phyloP scores from a whole-genome alignment of 768 basidiomycete species.

The Heimioporus sp. region DNA sequence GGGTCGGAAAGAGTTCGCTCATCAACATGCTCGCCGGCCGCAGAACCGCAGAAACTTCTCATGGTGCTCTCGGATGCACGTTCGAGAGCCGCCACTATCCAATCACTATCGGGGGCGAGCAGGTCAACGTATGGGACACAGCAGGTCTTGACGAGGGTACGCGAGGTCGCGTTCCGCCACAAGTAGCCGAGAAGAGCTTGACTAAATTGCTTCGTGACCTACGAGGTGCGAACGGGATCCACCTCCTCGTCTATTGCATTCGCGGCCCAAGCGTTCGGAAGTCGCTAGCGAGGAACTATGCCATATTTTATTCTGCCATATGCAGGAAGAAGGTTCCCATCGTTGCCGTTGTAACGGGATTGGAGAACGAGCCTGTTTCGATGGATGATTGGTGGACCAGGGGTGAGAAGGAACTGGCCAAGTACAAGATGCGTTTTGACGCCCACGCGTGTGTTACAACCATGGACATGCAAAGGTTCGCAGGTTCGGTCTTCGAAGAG shows the following conservation, averaged over 20 bases:
- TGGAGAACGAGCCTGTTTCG: slow-evolving; percentile 31
- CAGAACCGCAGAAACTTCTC: slow-evolving; percentile 30
- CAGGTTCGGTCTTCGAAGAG: slow-evolving; percentile 14
- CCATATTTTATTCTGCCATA: slow-evolving; percentile 29
- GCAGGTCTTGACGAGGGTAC: slow-evolving; percentile 30
- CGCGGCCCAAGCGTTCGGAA: slow-evolving; percentile 28
- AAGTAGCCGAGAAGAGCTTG: slow-evolving; percentile 26
- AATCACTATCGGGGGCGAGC: slow-evolving; percentile 14
- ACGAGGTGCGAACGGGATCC: slow-evolving; percentile 25
- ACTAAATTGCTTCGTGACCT: slow-evolving; percentile 32
- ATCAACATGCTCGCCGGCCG: slow-evolving; percentile 39
- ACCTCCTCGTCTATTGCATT: slow-evolving; percentile 33
- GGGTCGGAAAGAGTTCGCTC: slow-evolving; percentile 42
- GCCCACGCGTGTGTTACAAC: slow-evolving; percentile 44
- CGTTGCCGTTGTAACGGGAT: slow-evolving; percentile 30
- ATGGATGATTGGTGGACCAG: slow-evolving; percentile 40
- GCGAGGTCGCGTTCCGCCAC: slow-evolving; percentile 21
- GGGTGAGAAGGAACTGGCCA: slow-evolving; percentile 31
- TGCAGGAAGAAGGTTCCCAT: slow-evolving; percentile 32
- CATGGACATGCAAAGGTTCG: slow-evolving; percentile 15
- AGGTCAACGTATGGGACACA: slow-evolving; percentile 32
- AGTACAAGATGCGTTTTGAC: slow-evolving; percentile 36
- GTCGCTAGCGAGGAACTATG: slow-evolving; percentile 28
- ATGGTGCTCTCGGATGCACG: slow-evolving; percentile 35
- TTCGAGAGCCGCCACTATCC: slow-evolving; percentile 27